Base-by-base conservation (phyloP, 2,329 filamentous ascomycete genomes). In the Diplodia intermedia region DNA sequence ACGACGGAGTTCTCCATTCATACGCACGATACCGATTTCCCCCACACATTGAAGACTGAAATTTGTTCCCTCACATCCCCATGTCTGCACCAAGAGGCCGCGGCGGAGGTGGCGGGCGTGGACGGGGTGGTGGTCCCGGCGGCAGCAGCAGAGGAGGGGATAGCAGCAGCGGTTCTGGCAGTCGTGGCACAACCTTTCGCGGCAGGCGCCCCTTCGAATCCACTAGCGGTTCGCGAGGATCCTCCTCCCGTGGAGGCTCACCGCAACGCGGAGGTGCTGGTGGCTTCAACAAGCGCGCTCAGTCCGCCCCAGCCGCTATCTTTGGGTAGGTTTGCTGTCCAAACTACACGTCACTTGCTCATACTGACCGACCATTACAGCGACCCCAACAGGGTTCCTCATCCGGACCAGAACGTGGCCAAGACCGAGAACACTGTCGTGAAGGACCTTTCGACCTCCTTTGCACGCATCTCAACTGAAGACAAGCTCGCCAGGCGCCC, bases 351-450 rank as follows among this genome's bases (percentile, higher is more conserved):
- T 6, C 15, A 1, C 31, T 38, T 15, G 18, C 23, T 18, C n/a
- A 12, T 66, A 18, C 63, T 66, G 18, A 54, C 49, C 9, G 7
- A 18, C 38, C 9, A 15, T 47, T 23, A 11, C 8, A 61, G 57
- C 18, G 57, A 62, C 31, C 54, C 60, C 7, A 20, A 20, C 9
- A 47, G 40, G 2, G 26, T 70, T 18, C 55, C 69, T 2, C 40
- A 43, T 31, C 70, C 70, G 3, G 60, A 70, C 29, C 29, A 31
- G 2, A 53, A 57, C 14, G 73, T 78, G 29, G 74, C 70, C 3
- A 74, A 75, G 49, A 65, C 74, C 3, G 78, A 80, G 55, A 69
- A 78, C 62, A 71, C 68, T 1, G 71, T 73, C 49, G 72, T 55
- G 2, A 55, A 74, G n/a, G 72, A 74, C 47, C 66, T 77, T 2